Conservation (phyloP, 2,329 filamentous ascomycete species). For the Lasiodiplodia sp. region DNA sequence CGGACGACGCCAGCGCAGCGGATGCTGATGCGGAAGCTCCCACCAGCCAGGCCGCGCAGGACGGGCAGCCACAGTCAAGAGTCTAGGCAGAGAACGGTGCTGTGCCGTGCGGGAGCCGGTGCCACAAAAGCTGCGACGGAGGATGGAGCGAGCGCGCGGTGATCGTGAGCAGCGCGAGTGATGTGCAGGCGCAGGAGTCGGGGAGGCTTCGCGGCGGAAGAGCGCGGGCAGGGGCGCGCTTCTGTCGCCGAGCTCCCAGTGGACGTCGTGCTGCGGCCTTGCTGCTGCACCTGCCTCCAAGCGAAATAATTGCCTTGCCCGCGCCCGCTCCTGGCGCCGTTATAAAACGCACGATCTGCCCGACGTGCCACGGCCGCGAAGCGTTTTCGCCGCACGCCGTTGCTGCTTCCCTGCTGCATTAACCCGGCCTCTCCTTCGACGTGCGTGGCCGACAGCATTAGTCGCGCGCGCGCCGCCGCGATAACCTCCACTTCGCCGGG, state of each 20-base stretch:
- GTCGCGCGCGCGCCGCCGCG: background rate
- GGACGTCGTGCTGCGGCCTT: conserved; percentile 24
- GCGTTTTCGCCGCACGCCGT: conserved; percentile 22
- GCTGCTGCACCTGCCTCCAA: conserved; percentile 25
- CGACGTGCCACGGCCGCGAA: conserved; percentile 24
- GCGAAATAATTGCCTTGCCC: conserved; percentile 27
- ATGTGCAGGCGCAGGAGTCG: conserved; percentile 25
- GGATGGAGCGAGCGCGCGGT: conserved; percentile 28
- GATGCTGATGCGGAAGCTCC: conserved; percentile 34
- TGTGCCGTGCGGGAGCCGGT: conserved; percentile 29
- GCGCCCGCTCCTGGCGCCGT: conserved; percentile 5
- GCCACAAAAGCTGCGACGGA: conserved; percentile 33
- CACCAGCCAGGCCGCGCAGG: conserved; percentile 28
- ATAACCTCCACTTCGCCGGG: conserved; percentile 7
- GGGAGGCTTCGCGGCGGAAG: conserved; percentile 24
- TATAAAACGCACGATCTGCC: conserved; percentile 25
- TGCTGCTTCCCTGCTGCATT: background rate
- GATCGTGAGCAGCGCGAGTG: conserved; percentile 25
- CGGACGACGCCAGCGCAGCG: conserved; percentile 28
- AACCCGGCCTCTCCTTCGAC: background rate
- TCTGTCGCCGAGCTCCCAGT: conserved; percentile 3
- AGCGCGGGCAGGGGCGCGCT: conserved; percentile 23
- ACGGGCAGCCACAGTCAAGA: conserved; percentile 31
- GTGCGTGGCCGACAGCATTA: background rate
- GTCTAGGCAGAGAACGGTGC: conserved; percentile 29